Evolutionary conservation across 768 basidiomycete genomes (phyloP), one percentile per base, ranked within the genome.

Genomic region (Rhodosporidiobolus odoratus): DNA sequence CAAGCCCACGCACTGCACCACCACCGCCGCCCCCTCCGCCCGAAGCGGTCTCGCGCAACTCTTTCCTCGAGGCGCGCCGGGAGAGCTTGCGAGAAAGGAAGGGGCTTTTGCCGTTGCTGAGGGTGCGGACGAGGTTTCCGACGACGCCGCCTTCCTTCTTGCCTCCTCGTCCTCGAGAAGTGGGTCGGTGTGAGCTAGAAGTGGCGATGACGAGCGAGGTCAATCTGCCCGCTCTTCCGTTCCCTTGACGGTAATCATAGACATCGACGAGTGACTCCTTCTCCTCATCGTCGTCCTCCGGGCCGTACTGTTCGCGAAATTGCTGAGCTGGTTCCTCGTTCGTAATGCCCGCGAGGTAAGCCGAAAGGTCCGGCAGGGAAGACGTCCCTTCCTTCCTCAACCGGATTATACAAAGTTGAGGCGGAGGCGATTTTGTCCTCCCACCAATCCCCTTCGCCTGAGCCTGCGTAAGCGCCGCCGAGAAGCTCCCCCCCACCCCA

Each of bases 281-380:
- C 34, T 48, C 59, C 5, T 48, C 59, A 12, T 35, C 57, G 57
- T 58, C 57, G 57, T 40, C 32, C 48, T 32, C n/a, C 25, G 40
- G 40, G 43, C 4, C 32, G 40, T n/a, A 21, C 13, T 2, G 58
- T 4, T 27, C 15, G 12, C 40, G 6, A 25, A 13, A 25, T 6
- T 25, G 40, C 38, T 25, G 43, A 34, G 27, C 4, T 9, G 21
- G 41, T 32, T n/a, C 30, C 4, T 12, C 15, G 40, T 5, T 8
- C 30, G 58, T 54, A 7, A 27, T 32, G 30, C 19, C 15, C 23
- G 10, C 34, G 15, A 30, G 27, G 10, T 34, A 37, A n/a, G 38
- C 25, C 6, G 50, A 52, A 21, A 69, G 23, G 58, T 69, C 52
- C 2, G 68, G 68, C 0, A 48, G 41, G 37, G 62, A 69, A 12